phyloP scores from a whole-genome alignment of 2,329 filamentous ascomycete genomes.

The Trichoderma arundinaceum region DNA sequence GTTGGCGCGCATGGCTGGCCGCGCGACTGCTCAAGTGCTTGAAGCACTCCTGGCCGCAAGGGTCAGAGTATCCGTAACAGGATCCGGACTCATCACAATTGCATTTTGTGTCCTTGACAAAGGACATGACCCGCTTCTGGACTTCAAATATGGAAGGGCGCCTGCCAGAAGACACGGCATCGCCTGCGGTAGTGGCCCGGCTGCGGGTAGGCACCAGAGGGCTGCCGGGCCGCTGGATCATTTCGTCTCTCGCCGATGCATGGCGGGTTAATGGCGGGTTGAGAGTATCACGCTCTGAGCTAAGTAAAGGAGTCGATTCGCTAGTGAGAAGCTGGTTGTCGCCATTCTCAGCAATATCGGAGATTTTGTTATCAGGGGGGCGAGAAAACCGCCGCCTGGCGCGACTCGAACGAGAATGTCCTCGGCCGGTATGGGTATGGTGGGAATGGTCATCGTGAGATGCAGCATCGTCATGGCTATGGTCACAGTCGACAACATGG shows the following conservation, averaged over 20 bases:
- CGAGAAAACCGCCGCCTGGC: slow-evolving; percentile 42
- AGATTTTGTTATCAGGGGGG: slow-evolving; percentile 35
- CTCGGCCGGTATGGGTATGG: slow-evolving; percentile 35
- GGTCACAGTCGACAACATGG: slow-evolving; percentile 80
- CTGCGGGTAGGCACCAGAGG: slow-evolving; percentile 36
- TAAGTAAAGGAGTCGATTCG: slow-evolving; percentile 59
- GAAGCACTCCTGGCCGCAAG: slow-evolving; percentile 69
- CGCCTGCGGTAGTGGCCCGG: slow-evolving; percentile 40
- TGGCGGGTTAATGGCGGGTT: slow-evolving; percentile 41
- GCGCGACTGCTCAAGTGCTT: slow-evolving; percentile 57
- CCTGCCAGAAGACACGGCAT: slow-evolving; percentile 44
- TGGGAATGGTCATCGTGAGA: slow-evolving; percentile 39
- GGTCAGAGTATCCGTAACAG: slow-evolving; percentile 69
- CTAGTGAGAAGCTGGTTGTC: slow-evolving; percentile 33
- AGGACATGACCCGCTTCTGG: slow-evolving; percentile 64
- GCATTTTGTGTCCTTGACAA: slow-evolving; percentile 67
- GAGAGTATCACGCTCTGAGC: slow-evolving; percentile 37
- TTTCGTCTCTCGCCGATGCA: slow-evolving; percentile 41
- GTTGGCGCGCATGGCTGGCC: slow-evolving; percentile 43
- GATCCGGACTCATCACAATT: slow-evolving; percentile 66
- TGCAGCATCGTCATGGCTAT: slow-evolving; percentile 66
- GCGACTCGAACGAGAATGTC: slow-evolving; percentile 42
- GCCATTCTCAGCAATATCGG: slow-evolving; percentile 32
- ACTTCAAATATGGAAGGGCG: slow-evolving; percentile 62
- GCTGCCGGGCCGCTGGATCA: slow-evolving; percentile 38